These are phyloP conservation scores for Aspergillus versicolor DNA, from an alignment of 2,329 filamentous ascomycete genomes.

Conservation along the genomic window DNA sequence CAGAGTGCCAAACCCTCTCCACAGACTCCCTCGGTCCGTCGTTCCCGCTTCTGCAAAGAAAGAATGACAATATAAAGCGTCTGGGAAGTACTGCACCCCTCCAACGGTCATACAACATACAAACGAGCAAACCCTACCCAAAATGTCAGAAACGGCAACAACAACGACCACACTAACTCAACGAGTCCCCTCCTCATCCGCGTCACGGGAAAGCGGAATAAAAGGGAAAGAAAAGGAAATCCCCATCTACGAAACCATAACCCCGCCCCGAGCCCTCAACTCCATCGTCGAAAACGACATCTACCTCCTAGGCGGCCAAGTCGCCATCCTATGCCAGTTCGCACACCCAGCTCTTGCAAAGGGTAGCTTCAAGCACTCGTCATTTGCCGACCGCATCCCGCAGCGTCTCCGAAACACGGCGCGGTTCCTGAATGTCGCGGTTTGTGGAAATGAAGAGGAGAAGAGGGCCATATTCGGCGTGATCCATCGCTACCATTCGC, in stretches of 20 bases:
- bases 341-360: conserved; percentile 26
- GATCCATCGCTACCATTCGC: conserved; percentile 24
- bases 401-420: conserved; percentile 26
- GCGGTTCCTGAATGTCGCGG: conserved; percentile 26
- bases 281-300: conserved; percentile 10
- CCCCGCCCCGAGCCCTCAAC: conserved; percentile 2
- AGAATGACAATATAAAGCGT: too few relatives aligned
- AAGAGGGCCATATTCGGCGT: conserved; percentile 28
- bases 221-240: background rate
- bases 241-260: conserved; percentile 6
- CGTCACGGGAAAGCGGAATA: fast-evolving
- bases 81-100: too few relatives aligned
- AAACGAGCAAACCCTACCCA: too few relatives aligned
- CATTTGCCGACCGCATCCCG: conserved; percentile 24
- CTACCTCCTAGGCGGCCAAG: conserved; percentile 15
- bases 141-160: background rate
- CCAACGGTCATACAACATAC: too few relatives aligned
- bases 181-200: too few relatives aligned
- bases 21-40: too few relatives aligned
- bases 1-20: too few relatives aligned
- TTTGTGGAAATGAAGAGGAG: conserved; percentile 24
- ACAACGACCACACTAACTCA: background rate
- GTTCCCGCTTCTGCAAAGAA: too few relatives aligned
- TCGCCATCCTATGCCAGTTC: conserved; percentile 28
- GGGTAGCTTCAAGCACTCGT: conserved; percentile 25